Evolutionary conservation across 257 asterid genomes (phyloP), one percentile per base, ranked within the genome.

Genomic region (Marsdenia floribunda): DNA sequence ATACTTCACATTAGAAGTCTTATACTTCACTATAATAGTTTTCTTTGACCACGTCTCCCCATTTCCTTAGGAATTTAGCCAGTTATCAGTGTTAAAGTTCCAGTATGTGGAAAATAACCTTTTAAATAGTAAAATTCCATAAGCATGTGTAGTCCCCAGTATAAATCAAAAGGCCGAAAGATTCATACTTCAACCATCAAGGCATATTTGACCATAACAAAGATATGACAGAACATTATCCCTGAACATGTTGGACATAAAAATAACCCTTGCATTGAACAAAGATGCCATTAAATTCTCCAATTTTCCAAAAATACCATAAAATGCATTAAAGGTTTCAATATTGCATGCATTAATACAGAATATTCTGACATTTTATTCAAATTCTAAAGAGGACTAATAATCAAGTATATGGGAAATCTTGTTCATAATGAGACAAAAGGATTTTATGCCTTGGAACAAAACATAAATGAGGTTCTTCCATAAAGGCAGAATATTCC

Each of bases 1-100:
- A 44, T 55, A 44, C 15, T 42, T 68, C 14, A 6, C 29, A 54
- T 13, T 21, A 47, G 42, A 46, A 44, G 14, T 52, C 44, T 15
- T 19, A 29, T 14, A 37, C 5, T 60, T 61, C 60, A 47, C 6
- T 22, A 4, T 63, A 52, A 11, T 21, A 12, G 18, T 3, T 53
- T 4, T 3, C 19, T n/a, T 11, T 50, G 10, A 12, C 38, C n/a
- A 58, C 1, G 26, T 55, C 38, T 9, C 18, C 54, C 11, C 67
- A 71, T 71, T 40, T 71, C 67, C 15, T 71, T 71, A 54, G 73
- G 24, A 49, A 50, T 6, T 37, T 12, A 44, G 19, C 61, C 67
- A 55, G 37, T 55, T n/a, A 55, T 35, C 40, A 16, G 46, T 13
- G 63, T 16, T 50, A 71, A 54, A 33, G 13, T 18, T 53, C 38